Percentiles rank a stretch among this genome's conserved stretches.
phyloP scores from a whole-genome alignment of 345 rosid species.

The Syzygium grande region DNA sequence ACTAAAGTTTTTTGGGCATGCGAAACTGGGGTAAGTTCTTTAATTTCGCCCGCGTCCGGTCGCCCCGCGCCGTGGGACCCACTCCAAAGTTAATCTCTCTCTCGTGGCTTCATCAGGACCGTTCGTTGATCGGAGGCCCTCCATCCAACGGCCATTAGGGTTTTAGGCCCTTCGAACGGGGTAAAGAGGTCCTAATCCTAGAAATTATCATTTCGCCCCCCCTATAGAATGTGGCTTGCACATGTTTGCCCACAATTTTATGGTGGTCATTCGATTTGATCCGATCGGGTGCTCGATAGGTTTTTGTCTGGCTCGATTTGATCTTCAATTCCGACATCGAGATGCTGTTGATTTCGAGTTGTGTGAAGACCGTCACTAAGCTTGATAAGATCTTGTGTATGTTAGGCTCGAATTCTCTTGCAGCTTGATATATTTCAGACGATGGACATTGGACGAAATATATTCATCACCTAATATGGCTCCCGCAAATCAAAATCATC shows the following conservation, averaged over 20 bases:
- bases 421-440: neutral
- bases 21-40: neutral
- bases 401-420: fast-evolving
- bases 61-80: neutral
- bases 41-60: neutral
- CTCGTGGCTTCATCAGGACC: neutral
- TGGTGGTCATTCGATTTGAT: neutral
- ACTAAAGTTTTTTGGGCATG: neutral
- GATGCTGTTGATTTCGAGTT: neutral
- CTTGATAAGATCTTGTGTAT: neutral
- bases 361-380: fast-evolving
- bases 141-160: neutral
- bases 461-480: neutral
- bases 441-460: neutral
- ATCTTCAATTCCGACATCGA: neutral
- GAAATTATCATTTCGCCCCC: neutral
- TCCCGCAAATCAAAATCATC: neutral
- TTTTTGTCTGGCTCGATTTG: neutral
- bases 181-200: neutral
- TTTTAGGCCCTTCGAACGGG: neutral
- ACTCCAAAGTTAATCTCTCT: neutral
- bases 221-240: neutral
- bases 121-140: neutral
- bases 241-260: neutral
- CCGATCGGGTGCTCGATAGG: no score